Evolutionary conservation across 257 asterid genomes (phyloP), one percentile per base, ranked within the genome.

Genomic region (Ilex asprella): DNA sequence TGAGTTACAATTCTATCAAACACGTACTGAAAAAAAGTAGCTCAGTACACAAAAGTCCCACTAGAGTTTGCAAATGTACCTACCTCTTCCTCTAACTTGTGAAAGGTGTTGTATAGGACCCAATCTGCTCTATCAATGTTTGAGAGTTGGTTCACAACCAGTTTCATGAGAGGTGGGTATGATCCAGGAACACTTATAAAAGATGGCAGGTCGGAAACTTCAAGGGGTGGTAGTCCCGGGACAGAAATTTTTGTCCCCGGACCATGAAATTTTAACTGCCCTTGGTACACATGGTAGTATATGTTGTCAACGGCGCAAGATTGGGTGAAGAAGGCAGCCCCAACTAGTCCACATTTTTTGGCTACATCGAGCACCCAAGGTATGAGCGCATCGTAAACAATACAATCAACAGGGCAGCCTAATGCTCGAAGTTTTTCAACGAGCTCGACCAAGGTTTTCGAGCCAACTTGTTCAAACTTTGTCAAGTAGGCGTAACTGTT

Each of bases 41-140:
- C 27, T 21, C 27, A 21, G 27, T 21, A 21, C 27, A 21, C 27
- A 21, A 21, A 21, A 21, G 27, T 21, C 27, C 27, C 27, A 21
- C 0, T 21, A 21, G 27, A 21, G 27, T 21, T 21, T 21, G 27
- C 27, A 21, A 21, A 21, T 0, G 27, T 21, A 21, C 27, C n/a
- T 2, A 63, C 79, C 79, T 79, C 66, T 60, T 79, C 16, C 63
- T 79, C 84, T 65, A 75, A 50, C 46, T 60, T 57, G 27, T 70
- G 44, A 16, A 79, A 75, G 13, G 75, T 79, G 64, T 79, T 79
- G 57, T 72, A 50, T 39, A 79, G 59, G 10, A 79, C 59, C 71
- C 72, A 79, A 64, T 76, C 79, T 10, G 73, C 82, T 46, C 58
- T 39, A 0, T 59, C 75, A 30, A 73, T 56, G 49, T 73, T 68